phyloP scores from a whole-genome alignment of 176 grass and related monocot species.

The Avena sativa region DNA sequence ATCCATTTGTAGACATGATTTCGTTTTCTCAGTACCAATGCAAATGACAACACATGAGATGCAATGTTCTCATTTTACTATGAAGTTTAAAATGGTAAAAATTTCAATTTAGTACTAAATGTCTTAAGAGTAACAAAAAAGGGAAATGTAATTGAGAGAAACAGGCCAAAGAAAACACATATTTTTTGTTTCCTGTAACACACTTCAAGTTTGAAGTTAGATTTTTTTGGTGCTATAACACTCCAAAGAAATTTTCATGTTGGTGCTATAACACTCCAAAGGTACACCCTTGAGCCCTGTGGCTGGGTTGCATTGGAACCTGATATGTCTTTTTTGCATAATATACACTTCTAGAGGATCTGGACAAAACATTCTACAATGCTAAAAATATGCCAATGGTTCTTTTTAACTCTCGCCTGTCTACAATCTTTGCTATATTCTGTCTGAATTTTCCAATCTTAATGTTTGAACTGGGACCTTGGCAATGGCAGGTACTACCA shows the following conservation, averaged over 20 bases:
- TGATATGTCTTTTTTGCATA: not conserved
- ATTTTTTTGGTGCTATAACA: not conserved
- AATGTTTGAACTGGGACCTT: not conserved
- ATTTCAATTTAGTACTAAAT: not conserved
- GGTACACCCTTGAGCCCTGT: not conserved
- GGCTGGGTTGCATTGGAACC: not conserved
- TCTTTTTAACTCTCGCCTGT: not conserved
- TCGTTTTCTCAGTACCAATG: not conserved
- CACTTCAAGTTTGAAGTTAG: not conserved
- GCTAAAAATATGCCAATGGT: not conserved
- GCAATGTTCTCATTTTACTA: not conserved
- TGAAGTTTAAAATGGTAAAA: not conserved
- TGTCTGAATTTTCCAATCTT: not conserved
- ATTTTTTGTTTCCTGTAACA: not conserved
- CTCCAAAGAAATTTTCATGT: not conserved
- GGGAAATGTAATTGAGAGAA: not conserved
- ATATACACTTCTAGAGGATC: not conserved
- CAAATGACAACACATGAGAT: not conserved
- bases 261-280: too few species aligned
- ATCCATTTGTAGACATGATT: not conserved
- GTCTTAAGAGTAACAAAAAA: not conserved
- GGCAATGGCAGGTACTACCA: not conserved
- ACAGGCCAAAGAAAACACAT: not conserved
- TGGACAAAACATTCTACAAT: not conserved
- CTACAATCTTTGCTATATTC: not conserved